Evolutionary conservation across 768 basidiomycete genomes (phyloP), one percentile per base, ranked within the genome.

Genomic region (Leccinum boreale): DNA sequence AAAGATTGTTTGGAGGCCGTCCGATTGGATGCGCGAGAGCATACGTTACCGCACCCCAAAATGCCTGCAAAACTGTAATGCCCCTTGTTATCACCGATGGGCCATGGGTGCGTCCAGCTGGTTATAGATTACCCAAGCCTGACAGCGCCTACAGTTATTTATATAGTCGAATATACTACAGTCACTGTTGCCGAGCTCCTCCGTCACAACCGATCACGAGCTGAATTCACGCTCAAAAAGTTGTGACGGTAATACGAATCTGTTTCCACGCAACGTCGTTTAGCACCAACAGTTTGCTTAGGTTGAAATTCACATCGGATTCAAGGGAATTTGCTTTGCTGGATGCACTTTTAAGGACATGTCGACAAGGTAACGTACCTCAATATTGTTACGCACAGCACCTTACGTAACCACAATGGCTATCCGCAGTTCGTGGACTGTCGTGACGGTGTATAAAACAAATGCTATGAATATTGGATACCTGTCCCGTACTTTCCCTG

Each of bases 1-100:
- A 76, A 75, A 46, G 81, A 84, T 53, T 77, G 79, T 17, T 67
- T 89, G 52, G 73, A 81, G 50, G 64, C 66, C 9, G 76, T 83
- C 15, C 62, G 57, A 12, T 50, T 61, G 56, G 66, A 67, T 50
- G 58, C 62, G 10, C 56, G 58, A 21, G 50, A 56, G 26, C 56
- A 68, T 50, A 28, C 54, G 12, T 42, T 56, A 11, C 53, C 56
- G 6, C 52, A 15, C n/a, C 53, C 55, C 31, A 23, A n/a, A 17
- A 29, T 58, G 6, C 28, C 44, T 14, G 56, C 64, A 50, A 70
- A 63, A 42, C 44, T 67, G 50, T 68, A 68, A 36, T 51, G 11
- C 44, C 48, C 29, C 60, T 33, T 5, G n/a, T 33, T 28, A 39
- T 51, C 58, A 45, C 12, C 26, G 52, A 49, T 50, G 35, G 4